These are phyloP conservation scores for Clonostachys solani DNA, from an alignment of 2,329 filamentous ascomycete species.

Conservation along the genomic window DNA sequence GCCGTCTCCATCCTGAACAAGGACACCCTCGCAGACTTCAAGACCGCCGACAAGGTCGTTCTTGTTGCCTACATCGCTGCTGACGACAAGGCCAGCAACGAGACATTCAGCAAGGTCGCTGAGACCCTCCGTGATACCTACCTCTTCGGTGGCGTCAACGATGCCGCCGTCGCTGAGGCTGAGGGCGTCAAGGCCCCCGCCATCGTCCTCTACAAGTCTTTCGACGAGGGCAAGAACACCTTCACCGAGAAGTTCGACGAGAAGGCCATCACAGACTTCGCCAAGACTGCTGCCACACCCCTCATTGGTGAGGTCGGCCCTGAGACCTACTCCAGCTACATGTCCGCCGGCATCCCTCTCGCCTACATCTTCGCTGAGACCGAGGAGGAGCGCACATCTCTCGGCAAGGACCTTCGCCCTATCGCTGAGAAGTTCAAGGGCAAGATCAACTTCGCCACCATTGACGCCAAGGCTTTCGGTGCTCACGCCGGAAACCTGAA, in stretches of 20 bases:
- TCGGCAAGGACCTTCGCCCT: slow-evolving; percentile 74
- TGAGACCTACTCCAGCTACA: slow-evolving; percentile 94
- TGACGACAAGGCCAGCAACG: slow-evolving; percentile 79
- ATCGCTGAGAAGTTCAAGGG: slow-evolving; percentile 91
- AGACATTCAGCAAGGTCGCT: slow-evolving; percentile 72
- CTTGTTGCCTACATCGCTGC: slow-evolving; percentile 82
- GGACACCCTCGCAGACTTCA: slow-evolving; percentile 90
- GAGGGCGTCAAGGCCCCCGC: slow-evolving; percentile 86
- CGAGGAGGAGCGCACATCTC: slow-evolving; percentile 77
- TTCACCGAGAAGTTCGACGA: slow-evolving; percentile 77
- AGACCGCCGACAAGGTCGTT: slow-evolving; percentile 96
- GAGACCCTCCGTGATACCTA: slow-evolving; percentile 82
- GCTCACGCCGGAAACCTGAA: slow-evolving; percentile 96
- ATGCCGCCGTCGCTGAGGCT: slow-evolving; percentile 78
- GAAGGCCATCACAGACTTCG: slow-evolving; percentile 77
- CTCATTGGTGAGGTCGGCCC: slow-evolving; percentile 94
- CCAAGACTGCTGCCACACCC: slow-evolving; percentile 80
- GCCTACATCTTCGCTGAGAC: slow-evolving; percentile 98
- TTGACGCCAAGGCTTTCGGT: slow-evolving; percentile 90
- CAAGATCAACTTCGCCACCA: slow-evolving; percentile 95
- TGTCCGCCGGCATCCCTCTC: slow-evolving; percentile 85
- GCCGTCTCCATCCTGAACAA: slow-evolving; percentile 80
- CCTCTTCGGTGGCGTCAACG: slow-evolving; percentile 86
- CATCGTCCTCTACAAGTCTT: slow-evolving; percentile 93
- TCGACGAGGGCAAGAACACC: slow-evolving; percentile 90